phyloP scores from a whole-genome alignment of 2,329 filamentous ascomycete species.

The Neopestalotiopsis sp. region DNA sequence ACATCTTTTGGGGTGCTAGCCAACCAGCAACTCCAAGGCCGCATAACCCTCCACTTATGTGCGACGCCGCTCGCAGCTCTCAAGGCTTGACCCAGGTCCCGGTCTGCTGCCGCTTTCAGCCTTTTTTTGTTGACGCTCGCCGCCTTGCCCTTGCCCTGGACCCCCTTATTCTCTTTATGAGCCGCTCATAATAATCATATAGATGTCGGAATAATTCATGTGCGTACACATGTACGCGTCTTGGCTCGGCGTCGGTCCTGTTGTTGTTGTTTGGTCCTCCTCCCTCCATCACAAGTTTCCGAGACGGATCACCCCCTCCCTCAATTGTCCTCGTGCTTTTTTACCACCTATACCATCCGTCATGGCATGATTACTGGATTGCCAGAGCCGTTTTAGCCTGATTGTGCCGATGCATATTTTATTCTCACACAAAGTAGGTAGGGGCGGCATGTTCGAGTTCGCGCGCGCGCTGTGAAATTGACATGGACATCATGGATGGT shows the following conservation, averaged over 20 bases:
- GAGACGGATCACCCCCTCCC: not conserved
- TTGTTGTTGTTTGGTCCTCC: not conserved
- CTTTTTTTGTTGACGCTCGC: not conserved
- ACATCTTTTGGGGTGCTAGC: too few relatives aligned
- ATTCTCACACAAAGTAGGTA: not conserved
- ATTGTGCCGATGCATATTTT: constrained; percentile 7
- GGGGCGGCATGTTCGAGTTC: not conserved
- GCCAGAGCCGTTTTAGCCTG: not conserved
- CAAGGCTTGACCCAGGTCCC: not conserved
- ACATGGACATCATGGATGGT: not conserved
- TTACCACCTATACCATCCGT: not conserved
- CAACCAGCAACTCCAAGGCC: too few relatives aligned
- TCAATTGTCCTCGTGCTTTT: not conserved
- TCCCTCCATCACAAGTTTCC: not conserved
- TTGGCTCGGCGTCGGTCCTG: not conserved
- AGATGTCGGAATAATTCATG: not conserved
- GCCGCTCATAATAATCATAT: not conserved
- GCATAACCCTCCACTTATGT: not conserved
- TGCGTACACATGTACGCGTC: constrained; percentile 3
- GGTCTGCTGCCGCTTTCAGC: constrained; percentile 4
- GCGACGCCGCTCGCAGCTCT: not conserved
- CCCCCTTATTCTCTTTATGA: not conserved
- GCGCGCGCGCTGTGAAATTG: not conserved
- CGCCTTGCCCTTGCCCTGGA: not conserved
- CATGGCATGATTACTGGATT: constrained; percentile 1